These are phyloP conservation scores for Endoconidiophora laricicola DNA, from an alignment of 2,329 filamentous ascomycete genomes.

Conservation along the genomic window DNA sequence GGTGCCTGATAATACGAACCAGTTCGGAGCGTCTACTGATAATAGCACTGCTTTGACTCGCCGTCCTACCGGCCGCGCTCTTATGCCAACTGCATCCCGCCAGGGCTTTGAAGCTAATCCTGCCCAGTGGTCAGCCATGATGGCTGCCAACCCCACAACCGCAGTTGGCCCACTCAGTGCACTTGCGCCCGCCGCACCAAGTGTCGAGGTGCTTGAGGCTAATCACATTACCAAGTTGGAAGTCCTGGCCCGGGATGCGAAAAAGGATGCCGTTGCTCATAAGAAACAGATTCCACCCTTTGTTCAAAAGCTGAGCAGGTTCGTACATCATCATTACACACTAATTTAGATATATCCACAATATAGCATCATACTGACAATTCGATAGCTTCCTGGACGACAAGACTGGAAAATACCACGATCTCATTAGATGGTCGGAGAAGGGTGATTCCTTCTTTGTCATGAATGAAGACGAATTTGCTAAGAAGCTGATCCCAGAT, in stretches of 20 bases:
- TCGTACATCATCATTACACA: conserved; percentile 20
- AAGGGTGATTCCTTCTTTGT: conserved; percentile 95
- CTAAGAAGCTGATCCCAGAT: conserved; percentile 88
- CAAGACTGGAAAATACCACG: conserved; percentile 58
- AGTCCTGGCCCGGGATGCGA: conserved; percentile 61
- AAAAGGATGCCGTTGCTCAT: conserved; percentile 75
- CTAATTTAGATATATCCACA: not conserved
- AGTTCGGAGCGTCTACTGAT: conserved; percentile 12
- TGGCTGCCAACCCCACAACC: conserved; percentile 7
- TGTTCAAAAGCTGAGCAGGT: conserved; percentile 96
- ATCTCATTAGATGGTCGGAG: conserved; percentile 92
- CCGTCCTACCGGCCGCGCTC: conserved; percentile 32
- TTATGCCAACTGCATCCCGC: conserved; percentile 28
- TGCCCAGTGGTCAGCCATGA: conserved; percentile 15
- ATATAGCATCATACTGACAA: conserved; percentile 15
- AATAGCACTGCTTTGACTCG: conserved; percentile 36
- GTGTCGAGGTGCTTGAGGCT: conserved; percentile 26
- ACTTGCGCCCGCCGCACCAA: conserved; percentile 1
- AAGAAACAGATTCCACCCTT: conserved; percentile 94
- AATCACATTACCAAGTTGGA: conserved; percentile 69
- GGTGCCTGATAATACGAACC: conserved; percentile 2
- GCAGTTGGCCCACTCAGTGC: conserved; percentile 8
- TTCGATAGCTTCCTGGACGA: conserved; percentile 73
- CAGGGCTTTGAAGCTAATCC: conserved; percentile 22
- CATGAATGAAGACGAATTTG: conserved; percentile 94